Base-by-base conservation (phyloP, 768 basidiomycete species). In the Kwoniella botswanensis region DNA sequence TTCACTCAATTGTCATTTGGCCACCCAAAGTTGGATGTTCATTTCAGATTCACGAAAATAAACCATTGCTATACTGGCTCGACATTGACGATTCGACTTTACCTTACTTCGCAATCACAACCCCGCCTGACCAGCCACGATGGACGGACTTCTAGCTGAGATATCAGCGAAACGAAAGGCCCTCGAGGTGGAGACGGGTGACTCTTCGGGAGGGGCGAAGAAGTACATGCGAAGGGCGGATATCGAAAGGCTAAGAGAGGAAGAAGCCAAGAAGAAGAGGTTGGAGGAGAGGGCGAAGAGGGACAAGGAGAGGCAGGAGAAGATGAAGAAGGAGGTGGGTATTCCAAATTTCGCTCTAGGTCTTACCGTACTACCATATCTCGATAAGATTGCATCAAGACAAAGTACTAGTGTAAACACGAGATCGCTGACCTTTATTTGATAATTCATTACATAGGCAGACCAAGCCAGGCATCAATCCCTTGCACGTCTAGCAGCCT, bases 151-250 rank as follows among this genome's bases (percentile, higher is more conserved):
- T 80, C 91, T 93, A 74, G 90, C 92, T 64, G 93, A 95, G 83
- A 91, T 99, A 71, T 90, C 89, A 17, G 84, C 88, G 66, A 98
- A 99, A 84, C 91, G 94, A 74, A 95, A 95, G 82, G 86, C 88
- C 4, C 83, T 92, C 2, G 85, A 87, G 57, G 85, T 87, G 13
- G 87, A 86, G n/a, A 12, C 42, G 17, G 59, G 59, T 1, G 59
- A 44, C n/a, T 15, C 35, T 9, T 55, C 54, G 21, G 59, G 76
- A 86, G 18, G 52, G 2, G 70, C 71, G 65, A 88, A 86, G 22
- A 97, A 98, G 85, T 98, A 98, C 83, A 88, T 97, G 88, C 89
- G 92, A 52, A 88, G 91, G 73, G 93, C 92, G 18, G 96, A 98
- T n/a, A 84, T 97, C 15, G 94, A 98, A 74, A 88, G 88, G 22